Conservation (phyloP, 2,329 filamentous ascomycete genomes). For the Cadophora luteo-olivacea region DNA sequence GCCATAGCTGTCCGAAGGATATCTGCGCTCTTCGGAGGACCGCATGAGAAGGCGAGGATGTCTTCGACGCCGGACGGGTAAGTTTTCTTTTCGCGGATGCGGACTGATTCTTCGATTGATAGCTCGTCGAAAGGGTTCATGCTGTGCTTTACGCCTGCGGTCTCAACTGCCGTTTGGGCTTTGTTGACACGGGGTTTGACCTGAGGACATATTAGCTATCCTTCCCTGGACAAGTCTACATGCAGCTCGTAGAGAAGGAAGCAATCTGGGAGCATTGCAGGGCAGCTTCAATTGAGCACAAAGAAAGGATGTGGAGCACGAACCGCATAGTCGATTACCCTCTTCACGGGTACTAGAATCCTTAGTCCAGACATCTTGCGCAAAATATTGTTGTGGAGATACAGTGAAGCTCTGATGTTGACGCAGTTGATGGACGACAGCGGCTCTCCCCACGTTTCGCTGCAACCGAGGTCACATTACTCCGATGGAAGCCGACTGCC, state of each 20-base stretch:
- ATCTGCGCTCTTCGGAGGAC: conserved; percentile 86
- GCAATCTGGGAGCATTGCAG: background rate
- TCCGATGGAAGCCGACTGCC: background rate
- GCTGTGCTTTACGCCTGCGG: conserved; percentile 90
- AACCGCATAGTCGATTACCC: conserved; percentile 88
- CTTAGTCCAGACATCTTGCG: conserved; percentile 66
- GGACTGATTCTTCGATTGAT: conserved; percentile 93
- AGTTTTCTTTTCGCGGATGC: conserved; percentile 85
- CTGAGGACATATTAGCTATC: conserved; percentile 46
- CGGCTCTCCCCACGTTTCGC: background rate
- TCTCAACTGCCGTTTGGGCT: conserved; percentile 86
- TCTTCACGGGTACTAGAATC: conserved; percentile 82
- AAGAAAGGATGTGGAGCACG: conserved; percentile 43
- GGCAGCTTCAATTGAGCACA: background rate
- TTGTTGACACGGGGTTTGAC: conserved; percentile 75
- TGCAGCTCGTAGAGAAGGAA: background rate
- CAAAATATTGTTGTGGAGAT: conserved; percentile 3
- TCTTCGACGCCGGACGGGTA: conserved; percentile 81
- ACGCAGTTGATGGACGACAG: background rate
- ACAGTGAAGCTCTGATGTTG: conserved; percentile 18
- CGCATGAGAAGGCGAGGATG: conserved; percentile 88
- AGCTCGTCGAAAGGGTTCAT: conserved; percentile 99
- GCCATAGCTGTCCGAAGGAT: conserved; percentile 96
- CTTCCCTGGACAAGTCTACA: background rate
- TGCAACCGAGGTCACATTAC: conserved; percentile 2